Conservation (phyloP, 2,329 filamentous ascomycete genomes). For the Capronia americana region DNA sequence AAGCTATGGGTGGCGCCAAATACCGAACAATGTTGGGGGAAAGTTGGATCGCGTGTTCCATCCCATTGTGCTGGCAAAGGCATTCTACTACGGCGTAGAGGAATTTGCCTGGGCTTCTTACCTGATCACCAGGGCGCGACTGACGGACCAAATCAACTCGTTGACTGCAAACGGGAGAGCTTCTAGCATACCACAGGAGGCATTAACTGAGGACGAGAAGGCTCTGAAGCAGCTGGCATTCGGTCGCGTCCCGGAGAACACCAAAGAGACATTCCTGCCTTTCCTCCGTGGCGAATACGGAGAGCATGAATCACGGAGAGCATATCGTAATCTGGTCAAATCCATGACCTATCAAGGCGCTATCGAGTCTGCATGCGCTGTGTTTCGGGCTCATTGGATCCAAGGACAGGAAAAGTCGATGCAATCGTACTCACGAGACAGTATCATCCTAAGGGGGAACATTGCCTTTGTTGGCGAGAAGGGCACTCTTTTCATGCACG, state of each 20-base stretch:
- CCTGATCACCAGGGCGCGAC: slow-evolving; percentile 27
- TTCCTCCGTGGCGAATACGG: slow-evolving; percentile 33
- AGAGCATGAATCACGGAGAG: slow-evolving; percentile 24
- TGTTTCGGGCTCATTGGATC: slow-evolving; percentile 33
- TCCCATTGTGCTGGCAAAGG: slow-evolving; percentile 31
- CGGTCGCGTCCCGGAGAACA: slow-evolving; percentile 18
- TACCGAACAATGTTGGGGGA: slow-evolving; percentile 32
- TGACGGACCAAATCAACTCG: slow-evolving; percentile 23
- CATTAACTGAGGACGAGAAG: slow-evolving; percentile 25
- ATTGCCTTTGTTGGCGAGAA: slow-evolving; percentile 31
- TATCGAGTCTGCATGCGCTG: slow-evolving; percentile 27
- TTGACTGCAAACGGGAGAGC: not conserved
- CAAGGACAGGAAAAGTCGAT: slow-evolving; percentile 13
- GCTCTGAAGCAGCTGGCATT: slow-evolving; percentile 10
- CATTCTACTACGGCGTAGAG: slow-evolving; percentile 33
- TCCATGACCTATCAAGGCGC: slow-evolving; percentile 34
- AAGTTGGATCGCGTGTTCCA: slow-evolving; percentile 36
- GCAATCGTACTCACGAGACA: slow-evolving; percentile 19
- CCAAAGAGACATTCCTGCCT: slow-evolving; percentile 25
- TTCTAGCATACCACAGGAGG: slow-evolving; percentile 1
- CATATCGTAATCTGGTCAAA: slow-evolving; percentile 30
- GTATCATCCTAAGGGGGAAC: slow-evolving; percentile 26
- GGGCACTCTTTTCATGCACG: slow-evolving; percentile 31
- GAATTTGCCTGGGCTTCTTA: slow-evolving; percentile 33
- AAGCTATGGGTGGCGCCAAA: slow-evolving; percentile 32